These are phyloP conservation scores for Tulasnella sp. DNA, from an alignment of 768 basidiomycete species.

Conservation along the genomic window DNA sequence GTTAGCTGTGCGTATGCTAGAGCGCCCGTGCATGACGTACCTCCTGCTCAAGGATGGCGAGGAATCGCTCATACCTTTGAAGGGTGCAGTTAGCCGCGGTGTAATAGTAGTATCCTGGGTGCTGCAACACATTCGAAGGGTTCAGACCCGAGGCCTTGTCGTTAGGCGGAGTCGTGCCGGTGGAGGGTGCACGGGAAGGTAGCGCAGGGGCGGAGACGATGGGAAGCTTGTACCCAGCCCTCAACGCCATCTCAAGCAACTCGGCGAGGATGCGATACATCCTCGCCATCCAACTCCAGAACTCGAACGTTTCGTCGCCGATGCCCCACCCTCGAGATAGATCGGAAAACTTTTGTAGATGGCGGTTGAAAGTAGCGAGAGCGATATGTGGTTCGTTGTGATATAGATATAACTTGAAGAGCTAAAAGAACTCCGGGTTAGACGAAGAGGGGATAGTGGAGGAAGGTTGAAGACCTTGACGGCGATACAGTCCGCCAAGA, in stretches of 20 bases:
- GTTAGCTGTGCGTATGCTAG: neutral
- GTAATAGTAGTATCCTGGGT: conserved; percentile 87
- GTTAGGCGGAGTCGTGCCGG: conserved; percentile 37
- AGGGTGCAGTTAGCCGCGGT: conserved; percentile 81
- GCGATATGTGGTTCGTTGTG: conserved; percentile 74
- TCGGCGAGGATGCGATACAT: conserved; percentile 88
- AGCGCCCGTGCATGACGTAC: conserved; percentile 27
- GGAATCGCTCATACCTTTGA: conserved; percentile 53
- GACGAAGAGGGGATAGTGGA: neutral
- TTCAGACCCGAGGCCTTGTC: conserved; percentile 55
- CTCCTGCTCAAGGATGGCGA: conserved; percentile 45
- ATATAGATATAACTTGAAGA: conserved; percentile 84
- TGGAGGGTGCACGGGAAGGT: neutral
- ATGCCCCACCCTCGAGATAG: conserved; percentile 90
- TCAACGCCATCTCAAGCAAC: conserved; percentile 59
- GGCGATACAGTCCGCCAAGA: conserved; percentile 85
- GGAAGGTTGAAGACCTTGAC: conserved; percentile 49
- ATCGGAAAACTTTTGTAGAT: conserved; percentile 74
- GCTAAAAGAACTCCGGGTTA: conserved; percentile 33
- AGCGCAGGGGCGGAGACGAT: conserved; percentile 20
- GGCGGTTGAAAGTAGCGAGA: conserved; percentile 69
- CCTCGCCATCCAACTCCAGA: conserved; percentile 91
- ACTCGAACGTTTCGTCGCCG: conserved; percentile 92
- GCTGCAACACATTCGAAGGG: conserved; percentile 72
- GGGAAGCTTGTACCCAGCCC: conserved; percentile 23